Conservation (phyloP, 306 rosid genomes). For the Trifolium repens region DNA sequence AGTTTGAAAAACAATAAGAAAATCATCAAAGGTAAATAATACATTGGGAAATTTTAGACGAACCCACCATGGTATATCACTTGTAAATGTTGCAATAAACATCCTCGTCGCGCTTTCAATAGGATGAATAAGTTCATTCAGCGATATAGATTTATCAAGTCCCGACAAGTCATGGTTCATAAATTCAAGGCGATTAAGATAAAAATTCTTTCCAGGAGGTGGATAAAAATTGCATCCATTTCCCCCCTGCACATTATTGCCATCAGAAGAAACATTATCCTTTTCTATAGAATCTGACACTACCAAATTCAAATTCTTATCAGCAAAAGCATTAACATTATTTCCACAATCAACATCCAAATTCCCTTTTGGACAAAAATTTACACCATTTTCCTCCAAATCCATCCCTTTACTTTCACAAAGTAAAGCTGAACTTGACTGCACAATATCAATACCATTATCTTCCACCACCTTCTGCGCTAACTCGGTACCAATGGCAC, state of each 20-base stretch:
- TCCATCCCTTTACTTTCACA: slow-evolving; percentile 35
- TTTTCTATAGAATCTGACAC: slow-evolving; percentile 22
- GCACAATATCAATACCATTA: slow-evolving; percentile 15
- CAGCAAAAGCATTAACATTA: slow-evolving; percentile 23
- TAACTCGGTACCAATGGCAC: slow-evolving; percentile 2
- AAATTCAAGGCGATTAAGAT: slow-evolving; percentile 61
- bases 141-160: slow-evolving; percentile 50
- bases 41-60: slow-evolving; percentile 33
- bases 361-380: slow-evolving; percentile 23
- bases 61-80: slow-evolving; percentile 74
- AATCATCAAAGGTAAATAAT: slow-evolving; percentile 33
- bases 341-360: slow-evolving; percentile 26
- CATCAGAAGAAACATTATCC: slow-evolving; percentile 42
- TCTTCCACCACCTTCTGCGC: slow-evolving; percentile 23
- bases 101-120: slow-evolving; percentile 64
- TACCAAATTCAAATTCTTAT: slow-evolving; percentile 19
- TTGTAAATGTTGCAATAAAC: slow-evolving; percentile 80
- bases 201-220: slow-evolving; percentile 75
- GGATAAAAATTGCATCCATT: slow-evolving; percentile 17
- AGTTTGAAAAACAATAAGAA: not conserved
- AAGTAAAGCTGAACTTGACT: slow-evolving; percentile 32
- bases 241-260: slow-evolving; percentile 21
- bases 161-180: slow-evolving; percentile 37
- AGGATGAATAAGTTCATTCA: slow-evolving; percentile 74
- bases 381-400: slow-evolving; percentile 30